These are phyloP conservation scores for Globisporangium middletonii DNA, from an alignment of 352 stramenopile species.

Conservation along the genomic window DNA sequence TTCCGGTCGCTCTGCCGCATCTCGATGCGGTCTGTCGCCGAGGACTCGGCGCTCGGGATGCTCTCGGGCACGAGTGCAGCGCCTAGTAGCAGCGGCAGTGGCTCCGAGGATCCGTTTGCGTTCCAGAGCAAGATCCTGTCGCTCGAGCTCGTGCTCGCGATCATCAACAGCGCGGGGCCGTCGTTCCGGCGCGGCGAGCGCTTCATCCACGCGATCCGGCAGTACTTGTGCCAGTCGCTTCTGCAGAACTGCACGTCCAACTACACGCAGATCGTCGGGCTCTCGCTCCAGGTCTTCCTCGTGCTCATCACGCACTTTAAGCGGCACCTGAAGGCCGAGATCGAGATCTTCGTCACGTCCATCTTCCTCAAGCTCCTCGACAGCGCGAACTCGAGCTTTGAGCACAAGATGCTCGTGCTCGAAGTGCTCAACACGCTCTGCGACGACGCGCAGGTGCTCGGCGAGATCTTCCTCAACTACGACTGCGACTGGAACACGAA, in stretches of 20 bases:
- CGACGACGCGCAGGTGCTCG: constrained; percentile 91
- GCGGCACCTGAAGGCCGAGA: constrained; percentile 95
- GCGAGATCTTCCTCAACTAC: constrained; percentile 99
- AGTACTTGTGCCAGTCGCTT: constrained; percentile 96
- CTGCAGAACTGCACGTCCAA: constrained; percentile 98
- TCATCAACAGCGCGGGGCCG: constrained; percentile 95
- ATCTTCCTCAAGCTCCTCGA: constrained; percentile 98
- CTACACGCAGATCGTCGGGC: constrained; percentile 93
- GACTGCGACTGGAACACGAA: constrained; percentile 98
- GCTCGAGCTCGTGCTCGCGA: constrained; percentile 95
- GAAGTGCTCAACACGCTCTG: constrained; percentile 96
- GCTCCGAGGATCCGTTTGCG: constrained; percentile 87
- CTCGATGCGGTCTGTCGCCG: constrained; percentile 87
- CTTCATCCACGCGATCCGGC: constrained; percentile 96
- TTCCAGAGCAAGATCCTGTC: constrained; percentile 96
- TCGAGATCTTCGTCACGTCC: constrained; percentile 98
- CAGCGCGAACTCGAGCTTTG: constrained; percentile 95
- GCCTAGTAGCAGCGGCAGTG: constrained; percentile 16
- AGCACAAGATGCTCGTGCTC: constrained; percentile 97
- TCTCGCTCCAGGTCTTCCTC: constrained; percentile 98
- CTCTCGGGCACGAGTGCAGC: constrained; percentile 8
- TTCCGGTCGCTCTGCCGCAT: constrained; percentile 96
- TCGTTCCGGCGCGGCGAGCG: constrained; percentile 93
- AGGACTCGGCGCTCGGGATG: constrained; percentile 67
- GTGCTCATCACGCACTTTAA: constrained; percentile 93